A percentile compares a stretch with the other conserved stretches of the same genome.
phyloP scores from a whole-genome alignment of 2,329 filamentous ascomycete species.

The Mycocentrospora acerina region DNA sequence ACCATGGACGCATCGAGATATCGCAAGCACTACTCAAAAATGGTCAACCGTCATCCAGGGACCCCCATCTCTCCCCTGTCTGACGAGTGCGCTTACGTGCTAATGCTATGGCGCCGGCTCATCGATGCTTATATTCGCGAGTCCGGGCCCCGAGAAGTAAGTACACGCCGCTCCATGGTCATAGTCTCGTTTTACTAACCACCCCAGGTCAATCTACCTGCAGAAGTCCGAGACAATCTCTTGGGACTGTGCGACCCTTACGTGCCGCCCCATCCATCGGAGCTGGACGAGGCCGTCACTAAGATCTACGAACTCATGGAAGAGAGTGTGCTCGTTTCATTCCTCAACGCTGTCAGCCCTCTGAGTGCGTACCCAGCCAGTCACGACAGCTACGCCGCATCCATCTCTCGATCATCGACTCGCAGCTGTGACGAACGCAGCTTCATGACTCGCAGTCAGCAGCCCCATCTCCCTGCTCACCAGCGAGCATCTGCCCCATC shows the following conservation, averaged over 20 bases:
- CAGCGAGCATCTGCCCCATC: conserved; percentile 44
- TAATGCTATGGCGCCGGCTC: conserved; percentile 82
- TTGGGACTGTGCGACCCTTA: conserved; percentile 62
- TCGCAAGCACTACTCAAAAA: conserved; percentile 63
- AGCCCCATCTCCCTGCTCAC: conserved; percentile 33
- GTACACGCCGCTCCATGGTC: conserved; percentile 1
- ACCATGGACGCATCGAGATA: conserved; percentile 92
- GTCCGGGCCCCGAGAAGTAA: conserved; percentile 40
- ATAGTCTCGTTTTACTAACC: conserved; percentile 19
- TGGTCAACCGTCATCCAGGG: conserved; percentile 54
- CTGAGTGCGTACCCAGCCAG: conserved; percentile 48
- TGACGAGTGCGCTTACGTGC: conserved; percentile 67
- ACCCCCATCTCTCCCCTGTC: conserved; percentile 54
- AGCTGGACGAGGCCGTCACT: conserved; percentile 76
- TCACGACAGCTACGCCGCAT: conserved; percentile 46
- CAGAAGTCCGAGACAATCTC: conserved; percentile 78
- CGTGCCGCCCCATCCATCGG: conserved; percentile 71
- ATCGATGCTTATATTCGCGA: conserved; percentile 79
- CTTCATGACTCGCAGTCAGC: conserved; percentile 30
- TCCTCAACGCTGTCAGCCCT: conserved; percentile 69
- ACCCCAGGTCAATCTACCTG: conserved; percentile 68
- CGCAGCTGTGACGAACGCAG: conserved; percentile 46
- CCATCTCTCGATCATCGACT: conserved; percentile 41
- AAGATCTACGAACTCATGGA: conserved; percentile 98
- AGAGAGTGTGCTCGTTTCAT: conserved; percentile 90